Percentiles rank a stretch among this genome's conserved stretches.
Conservation (phyloP, 441 rosid species). For the Arabidopsis hybrid region DNA sequence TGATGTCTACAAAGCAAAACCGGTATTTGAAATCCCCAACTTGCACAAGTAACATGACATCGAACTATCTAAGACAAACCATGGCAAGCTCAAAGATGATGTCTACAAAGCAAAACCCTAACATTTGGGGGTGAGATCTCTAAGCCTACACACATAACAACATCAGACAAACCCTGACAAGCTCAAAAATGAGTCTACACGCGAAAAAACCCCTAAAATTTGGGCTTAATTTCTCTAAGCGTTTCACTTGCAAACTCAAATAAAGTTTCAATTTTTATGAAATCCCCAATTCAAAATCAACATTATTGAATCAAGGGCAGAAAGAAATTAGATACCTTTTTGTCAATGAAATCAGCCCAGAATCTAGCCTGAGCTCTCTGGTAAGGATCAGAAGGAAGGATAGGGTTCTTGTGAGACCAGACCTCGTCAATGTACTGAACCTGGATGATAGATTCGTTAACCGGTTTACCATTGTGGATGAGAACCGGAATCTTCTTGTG, state of each 20-base stretch:
- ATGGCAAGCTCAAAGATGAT: background rate
- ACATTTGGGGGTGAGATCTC: background rate
- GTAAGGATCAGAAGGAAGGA: conserved; percentile 54
- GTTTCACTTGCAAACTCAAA: background rate
- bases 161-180: background rate
- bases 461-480: conserved; percentile 50
- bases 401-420: conserved; percentile 47
- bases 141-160: too few relatives aligned
- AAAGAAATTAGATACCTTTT: conserved; percentile 36
- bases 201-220: background rate
- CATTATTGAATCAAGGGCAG: background rate
- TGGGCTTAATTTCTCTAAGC: background rate
- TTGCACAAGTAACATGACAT: background rate
- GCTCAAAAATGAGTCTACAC: background rate
- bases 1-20: background rate
- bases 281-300: background rate
- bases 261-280: background rate
- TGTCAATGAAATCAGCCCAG: conserved; percentile 55
- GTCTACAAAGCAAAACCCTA: background rate
- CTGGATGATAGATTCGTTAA: conserved; percentile 44
- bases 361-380: conserved; percentile 49
- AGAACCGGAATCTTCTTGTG: conserved; percentile 55
- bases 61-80: too few relatives aligned
- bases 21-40: background rate
- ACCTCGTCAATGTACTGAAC: conserved; percentile 54